These are phyloP conservation scores for Verticillium dahliae DNA, from an alignment of 2,329 filamentous ascomycete genomes.

Conservation along the genomic window DNA sequence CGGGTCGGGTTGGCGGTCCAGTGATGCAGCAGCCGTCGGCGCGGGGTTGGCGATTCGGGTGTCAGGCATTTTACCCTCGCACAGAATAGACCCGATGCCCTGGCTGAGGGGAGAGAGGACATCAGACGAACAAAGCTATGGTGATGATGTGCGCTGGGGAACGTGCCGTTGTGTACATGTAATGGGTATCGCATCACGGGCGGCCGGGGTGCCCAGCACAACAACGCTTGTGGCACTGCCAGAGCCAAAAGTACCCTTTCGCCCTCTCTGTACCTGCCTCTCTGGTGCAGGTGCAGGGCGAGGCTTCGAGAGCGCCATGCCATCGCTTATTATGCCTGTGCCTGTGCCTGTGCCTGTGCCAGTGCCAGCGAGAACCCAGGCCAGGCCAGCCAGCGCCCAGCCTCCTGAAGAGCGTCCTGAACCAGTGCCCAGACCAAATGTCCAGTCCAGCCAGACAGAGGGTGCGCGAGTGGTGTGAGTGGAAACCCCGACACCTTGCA, in stretches of 20 bases:
- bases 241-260: constrained; percentile 10
- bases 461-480: neutral
- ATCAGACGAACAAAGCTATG: neutral
- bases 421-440: constrained; percentile 7
- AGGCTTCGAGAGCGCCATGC: neutral
- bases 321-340: neutral
- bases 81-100: neutral
- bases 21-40: constrained; percentile 1
- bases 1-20: neutral
- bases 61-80: neutral
- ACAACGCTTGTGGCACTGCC: neutral
- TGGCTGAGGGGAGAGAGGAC: neutral
- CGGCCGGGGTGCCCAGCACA: neutral
- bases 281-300: neutral
- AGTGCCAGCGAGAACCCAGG: neutral
- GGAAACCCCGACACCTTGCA: neutral
- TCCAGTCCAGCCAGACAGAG: no score
- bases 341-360: neutral
- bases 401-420: constrained; percentile 4
- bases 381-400: neutral
- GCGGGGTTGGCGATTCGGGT: constrained; percentile 9
- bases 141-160: neutral
- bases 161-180: neutral
- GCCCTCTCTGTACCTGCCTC: neutral
- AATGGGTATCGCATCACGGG: neutral